These are phyloP conservation scores for Anthoceros angustus DNA, from an alignment of 225 moss, liverwort and hornwort species.

Conservation along the genomic window DNA sequence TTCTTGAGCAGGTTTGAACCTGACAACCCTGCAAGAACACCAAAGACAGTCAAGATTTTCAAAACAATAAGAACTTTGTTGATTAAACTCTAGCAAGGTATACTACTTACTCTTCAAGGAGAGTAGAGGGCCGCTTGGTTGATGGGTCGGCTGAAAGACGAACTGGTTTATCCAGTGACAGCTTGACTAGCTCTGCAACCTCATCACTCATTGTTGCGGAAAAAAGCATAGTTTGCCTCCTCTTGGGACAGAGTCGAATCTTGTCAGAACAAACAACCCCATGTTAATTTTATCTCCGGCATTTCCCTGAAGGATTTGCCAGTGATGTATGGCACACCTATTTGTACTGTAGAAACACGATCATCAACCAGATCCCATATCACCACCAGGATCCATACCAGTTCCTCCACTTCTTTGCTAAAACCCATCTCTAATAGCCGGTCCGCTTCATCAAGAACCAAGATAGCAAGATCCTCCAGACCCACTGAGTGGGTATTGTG, in stretches of 20 bases:
- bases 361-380: background rate
- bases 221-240: slow-evolving; percentile 93
- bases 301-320: background rate
- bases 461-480: slow-evolving; percentile 82
- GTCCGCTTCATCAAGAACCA: slow-evolving; percentile 85
- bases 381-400: slow-evolving; percentile 29
- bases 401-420: slow-evolving; percentile 66
- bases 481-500: slow-evolving; percentile 90
- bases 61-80: no score
- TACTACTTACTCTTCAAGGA: slow-evolving; percentile 59
- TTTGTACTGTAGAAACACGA: background rate
- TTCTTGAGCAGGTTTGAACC: slow-evolving; percentile 74
- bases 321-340: no score
- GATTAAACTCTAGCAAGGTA: no score
- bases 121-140: slow-evolving; percentile 72
- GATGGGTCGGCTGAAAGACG: slow-evolving; percentile 93
- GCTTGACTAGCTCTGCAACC: slow-evolving; percentile 60
- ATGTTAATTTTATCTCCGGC: background rate
- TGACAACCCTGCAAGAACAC: slow-evolving; percentile 36
- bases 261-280: slow-evolving; percentile 14
- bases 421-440: slow-evolving; percentile 90
- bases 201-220: slow-evolving; percentile 96
- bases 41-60: background rate
- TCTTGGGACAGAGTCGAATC: slow-evolving; percentile 82
- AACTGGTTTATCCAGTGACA: slow-evolving; percentile 77